Evolutionary conservation across 352 stramenopile species (phyloP).

Genomic region (Phytophthora pistaciae): DNA sequence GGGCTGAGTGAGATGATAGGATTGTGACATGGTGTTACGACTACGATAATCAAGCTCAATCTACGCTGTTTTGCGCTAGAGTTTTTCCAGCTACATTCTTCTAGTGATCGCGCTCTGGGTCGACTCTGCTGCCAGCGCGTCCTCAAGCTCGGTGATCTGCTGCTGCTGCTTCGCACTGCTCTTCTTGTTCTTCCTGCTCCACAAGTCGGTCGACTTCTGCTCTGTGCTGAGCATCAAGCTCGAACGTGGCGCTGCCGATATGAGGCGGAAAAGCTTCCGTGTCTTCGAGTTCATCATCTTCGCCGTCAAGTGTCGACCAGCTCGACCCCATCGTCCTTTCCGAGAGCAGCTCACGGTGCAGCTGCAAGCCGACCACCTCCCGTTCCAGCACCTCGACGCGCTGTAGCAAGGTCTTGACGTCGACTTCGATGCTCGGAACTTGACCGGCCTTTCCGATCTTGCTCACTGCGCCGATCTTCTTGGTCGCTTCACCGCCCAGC

Average conservation of each 20-base stretch:
- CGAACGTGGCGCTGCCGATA: not conserved
- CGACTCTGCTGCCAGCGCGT: too few species aligned
- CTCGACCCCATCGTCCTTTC: conserved; percentile 7
- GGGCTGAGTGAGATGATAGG: not conserved
- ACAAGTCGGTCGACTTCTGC: conserved; percentile 6
- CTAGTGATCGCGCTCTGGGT: too few species aligned
- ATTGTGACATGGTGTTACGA: not conserved
- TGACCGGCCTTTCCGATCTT: not conserved
- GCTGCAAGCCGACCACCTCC: conserved; percentile 23
- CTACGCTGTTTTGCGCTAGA: too few species aligned
- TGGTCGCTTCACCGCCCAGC: not conserved
- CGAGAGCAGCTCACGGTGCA: conserved; percentile 17
- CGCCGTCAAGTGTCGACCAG: not conserved
- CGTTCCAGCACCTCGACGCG: conserved; percentile 36
- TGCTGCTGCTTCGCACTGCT: too few species aligned
- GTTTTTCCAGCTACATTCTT: too few species aligned
- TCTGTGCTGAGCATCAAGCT: not conserved
- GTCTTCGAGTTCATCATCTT: conserved; percentile 2
- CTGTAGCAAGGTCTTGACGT: conserved; percentile 14
- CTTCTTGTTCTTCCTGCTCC: not conserved
- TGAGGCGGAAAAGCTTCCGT: not conserved
- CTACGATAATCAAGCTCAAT: too few species aligned
- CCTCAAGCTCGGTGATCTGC: too few species aligned
- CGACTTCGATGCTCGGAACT: not conserved
- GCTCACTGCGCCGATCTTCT: not conserved